Evolutionary conservation across 441 rosid genomes (phyloP).

Genomic region (Pelargonium citronellum): DNA sequence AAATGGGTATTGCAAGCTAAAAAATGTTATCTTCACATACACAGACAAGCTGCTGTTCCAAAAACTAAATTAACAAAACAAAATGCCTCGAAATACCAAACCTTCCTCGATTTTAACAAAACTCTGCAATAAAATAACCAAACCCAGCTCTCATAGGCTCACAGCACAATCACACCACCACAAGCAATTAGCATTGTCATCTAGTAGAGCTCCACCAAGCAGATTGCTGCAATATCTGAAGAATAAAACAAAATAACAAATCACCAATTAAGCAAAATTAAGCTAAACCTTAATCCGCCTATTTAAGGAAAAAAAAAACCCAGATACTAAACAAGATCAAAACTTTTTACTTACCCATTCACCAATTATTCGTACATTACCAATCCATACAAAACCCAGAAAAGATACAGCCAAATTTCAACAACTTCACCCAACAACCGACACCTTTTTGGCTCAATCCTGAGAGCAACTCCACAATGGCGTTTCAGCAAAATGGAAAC

Average conservation of each 20-base stretch:
- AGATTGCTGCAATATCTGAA: background rate
- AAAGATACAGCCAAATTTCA: conserved; percentile 11
- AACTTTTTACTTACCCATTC: conserved; percentile 9
- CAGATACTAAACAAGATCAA: background rate
- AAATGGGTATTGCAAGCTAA: conserved; percentile 5
- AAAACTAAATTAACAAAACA: conserved; percentile 15
- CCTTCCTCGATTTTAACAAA: conserved; percentile 20
- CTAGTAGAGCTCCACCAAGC: conserved; percentile 17
- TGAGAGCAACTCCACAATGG: background rate
- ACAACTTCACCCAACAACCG: conserved; percentile 4
- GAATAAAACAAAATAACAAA: background rate
- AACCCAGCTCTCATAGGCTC: conserved; percentile 4
- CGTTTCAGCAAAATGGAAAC: background rate
- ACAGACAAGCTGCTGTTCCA: conserved; percentile 25
- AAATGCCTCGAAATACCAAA: conserved; percentile 28
- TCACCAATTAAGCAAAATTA: background rate
- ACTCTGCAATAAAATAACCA: conserved; percentile 10
- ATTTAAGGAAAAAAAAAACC: conserved; percentile 12
- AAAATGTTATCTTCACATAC: conserved; percentile 15
- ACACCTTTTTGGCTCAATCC: background rate
- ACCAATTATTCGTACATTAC: conserved; percentile 16
- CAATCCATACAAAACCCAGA: conserved; percentile 23
- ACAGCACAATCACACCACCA: conserved; percentile 15
- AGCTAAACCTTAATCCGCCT: background rate
- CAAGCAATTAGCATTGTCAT: conserved; percentile 2